A percentile compares a stretch with the other conserved stretches of the same genome.
Conservation (phyloP, 2,329 filamentous ascomycete species). For the Pseudogymnoascus sp. region DNA sequence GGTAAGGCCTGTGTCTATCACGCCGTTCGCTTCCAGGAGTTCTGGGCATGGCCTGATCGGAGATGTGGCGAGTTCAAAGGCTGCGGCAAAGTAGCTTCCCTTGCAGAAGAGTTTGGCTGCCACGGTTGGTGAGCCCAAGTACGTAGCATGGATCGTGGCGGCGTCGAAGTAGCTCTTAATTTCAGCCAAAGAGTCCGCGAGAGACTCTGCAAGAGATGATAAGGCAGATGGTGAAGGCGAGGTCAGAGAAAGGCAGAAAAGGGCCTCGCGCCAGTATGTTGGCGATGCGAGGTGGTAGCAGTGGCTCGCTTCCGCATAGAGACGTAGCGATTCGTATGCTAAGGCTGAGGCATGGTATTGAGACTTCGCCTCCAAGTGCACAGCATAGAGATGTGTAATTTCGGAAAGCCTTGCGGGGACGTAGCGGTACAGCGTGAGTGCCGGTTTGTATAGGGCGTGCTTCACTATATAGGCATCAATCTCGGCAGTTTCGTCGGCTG, state of each 20-base stretch:
- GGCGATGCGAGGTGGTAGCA: constrained; percentile 75
- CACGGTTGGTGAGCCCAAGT: constrained; percentile 61
- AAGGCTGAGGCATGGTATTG: constrained; percentile 80
- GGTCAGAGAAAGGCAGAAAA: constrained; percentile 67
- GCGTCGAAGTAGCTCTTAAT: constrained; percentile 76
- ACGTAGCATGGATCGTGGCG: constrained; percentile 71
- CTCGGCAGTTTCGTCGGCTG: constrained; percentile 60
- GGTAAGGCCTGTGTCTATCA: constrained; percentile 69
- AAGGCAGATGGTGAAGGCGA: constrained; percentile 50
- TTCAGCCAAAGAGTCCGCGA: constrained; percentile 74
- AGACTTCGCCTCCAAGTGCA: constrained; percentile 64
- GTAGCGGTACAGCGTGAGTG: constrained; percentile 77
- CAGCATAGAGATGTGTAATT: constrained; percentile 72
- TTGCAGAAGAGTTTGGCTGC: constrained; percentile 76
- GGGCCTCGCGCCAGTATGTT: constrained; percentile 78
- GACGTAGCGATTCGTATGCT: constrained; percentile 76
- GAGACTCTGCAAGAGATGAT: constrained; percentile 56
- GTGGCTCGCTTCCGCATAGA: constrained; percentile 65
- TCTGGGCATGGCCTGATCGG: constrained; percentile 48
- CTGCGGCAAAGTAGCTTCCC: constrained; percentile 79
- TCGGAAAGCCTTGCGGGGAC: constrained; percentile 55
- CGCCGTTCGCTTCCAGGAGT: constrained; percentile 38
- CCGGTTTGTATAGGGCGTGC: constrained; percentile 68
- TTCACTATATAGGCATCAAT: constrained; percentile 68
- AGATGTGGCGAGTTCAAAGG: constrained; percentile 62